Evolutionary conservation across 768 basidiomycete genomes (phyloP), one percentile per base, ranked within the genome.

Genomic region (Cystobasidium onofrii): DNA sequence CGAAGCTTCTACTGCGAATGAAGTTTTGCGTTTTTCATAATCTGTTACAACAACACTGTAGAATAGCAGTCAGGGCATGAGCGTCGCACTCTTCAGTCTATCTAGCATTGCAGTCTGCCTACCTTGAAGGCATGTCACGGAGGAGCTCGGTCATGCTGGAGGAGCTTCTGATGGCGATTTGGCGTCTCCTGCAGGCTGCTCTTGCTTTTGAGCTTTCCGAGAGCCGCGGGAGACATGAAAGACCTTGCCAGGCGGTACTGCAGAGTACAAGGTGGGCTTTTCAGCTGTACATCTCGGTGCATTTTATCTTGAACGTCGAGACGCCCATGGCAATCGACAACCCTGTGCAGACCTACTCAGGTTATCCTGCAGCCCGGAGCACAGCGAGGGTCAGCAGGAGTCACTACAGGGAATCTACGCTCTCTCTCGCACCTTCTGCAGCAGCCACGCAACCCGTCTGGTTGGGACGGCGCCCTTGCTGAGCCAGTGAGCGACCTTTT

Each of bases 381-480:
- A 33, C 4, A 15, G 25, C 7, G 20, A 6, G n/a, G 23, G 33
- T 25, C 61, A 64, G 63, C 39, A 23, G 23, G n/a, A 43, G 39
- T 29, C 62, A 33, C 9, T 17, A 64, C 63, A 46, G 6, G 29
- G 4, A 4, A 6, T 25, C 23, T 18, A 33, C 31, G 18, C n/a
- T 9, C 39, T 39, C 57, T 10, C 57, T 23, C 69, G 7, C 52
- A 71, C 69, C 69, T 71, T 71, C n/a, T 55, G 54, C 31, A 71
- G 55, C 29, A 71, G 25, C 69, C 69, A 71, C 4, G 69, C 69
- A 2, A 71, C 43, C 4, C 69, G 29, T 27, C 20, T 29, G 17
- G 69, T 71, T 15, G 69, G 69, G 33, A 60, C 46, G 7, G 69
- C 69, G 55, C 69, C 69, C 25, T 52, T 71, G 18, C 41, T 36